Percentiles rank a stretch among this genome's conserved stretches.
phyloP scores from a whole-genome alignment of 805 yeast genomes.

The Wickerhamiella brachini region DNA sequence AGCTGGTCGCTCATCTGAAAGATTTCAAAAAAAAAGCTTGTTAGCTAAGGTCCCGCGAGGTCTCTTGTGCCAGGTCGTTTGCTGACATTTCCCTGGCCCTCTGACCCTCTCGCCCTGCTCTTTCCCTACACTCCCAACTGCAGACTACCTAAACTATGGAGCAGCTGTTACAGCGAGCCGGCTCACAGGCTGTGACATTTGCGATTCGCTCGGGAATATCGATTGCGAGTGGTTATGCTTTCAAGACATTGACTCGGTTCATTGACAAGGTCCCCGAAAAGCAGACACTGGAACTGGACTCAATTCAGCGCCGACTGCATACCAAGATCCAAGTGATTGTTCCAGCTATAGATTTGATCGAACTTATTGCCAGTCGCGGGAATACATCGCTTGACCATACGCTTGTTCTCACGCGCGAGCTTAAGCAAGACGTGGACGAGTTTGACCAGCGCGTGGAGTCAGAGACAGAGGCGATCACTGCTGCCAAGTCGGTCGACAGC shows the following conservation, averaged over 20 bases:
- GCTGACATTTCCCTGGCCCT: too few species aligned
- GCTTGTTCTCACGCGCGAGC: conserved; percentile 37
- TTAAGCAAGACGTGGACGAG: conserved; percentile 42
- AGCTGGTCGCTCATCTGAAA: conserved; percentile 16
- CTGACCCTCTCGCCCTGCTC: too few species aligned
- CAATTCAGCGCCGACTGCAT: conserved; percentile 33
- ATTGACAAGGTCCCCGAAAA: conserved; percentile 29
- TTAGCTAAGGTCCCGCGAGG: neutral
- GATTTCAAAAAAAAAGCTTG: neutral
- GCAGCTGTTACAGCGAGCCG: conserved; percentile 30
- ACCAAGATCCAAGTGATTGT: conserved; percentile 48
- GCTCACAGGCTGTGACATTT: conserved; percentile 65
- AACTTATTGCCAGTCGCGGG: conserved; percentile 30
- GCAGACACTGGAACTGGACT: conserved; percentile 34
- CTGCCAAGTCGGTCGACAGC: conserved; percentile 16
- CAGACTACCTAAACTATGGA: neutral
- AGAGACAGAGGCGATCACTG: conserved; percentile 23
- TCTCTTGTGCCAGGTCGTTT: too few species aligned
- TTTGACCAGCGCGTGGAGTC: conserved; percentile 38
- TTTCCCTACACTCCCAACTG: too few species aligned
- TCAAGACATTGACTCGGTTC: conserved; percentile 45
- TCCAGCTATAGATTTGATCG: conserved; percentile 54
- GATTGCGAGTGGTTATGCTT: conserved; percentile 59
- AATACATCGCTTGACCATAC: conserved; percentile 34
- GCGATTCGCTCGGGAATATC: conserved; percentile 68